phyloP scores from a whole-genome alignment of 2,329 filamentous ascomycete species.

The Alternaria panax region DNA sequence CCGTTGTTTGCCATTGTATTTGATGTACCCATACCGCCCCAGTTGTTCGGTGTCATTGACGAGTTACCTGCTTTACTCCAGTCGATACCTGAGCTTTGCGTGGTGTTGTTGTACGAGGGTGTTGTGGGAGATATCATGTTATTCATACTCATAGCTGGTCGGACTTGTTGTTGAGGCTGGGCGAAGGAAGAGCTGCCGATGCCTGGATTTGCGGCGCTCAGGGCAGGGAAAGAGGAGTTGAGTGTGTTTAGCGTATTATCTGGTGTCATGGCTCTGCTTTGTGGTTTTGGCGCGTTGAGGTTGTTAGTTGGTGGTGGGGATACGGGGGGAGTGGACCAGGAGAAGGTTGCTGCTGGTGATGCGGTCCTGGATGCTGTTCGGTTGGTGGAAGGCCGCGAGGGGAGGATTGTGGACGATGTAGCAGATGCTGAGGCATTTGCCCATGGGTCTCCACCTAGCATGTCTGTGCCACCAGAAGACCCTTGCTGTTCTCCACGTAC shows the following conservation, averaged over 20 bases:
- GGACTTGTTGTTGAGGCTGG: constrained; percentile 49
- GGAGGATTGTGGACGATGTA: constrained; percentile 39
- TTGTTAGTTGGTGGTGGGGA: constrained; percentile 44
- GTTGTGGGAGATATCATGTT: constrained; percentile 38
- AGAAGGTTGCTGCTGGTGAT: constrained; percentile 52
- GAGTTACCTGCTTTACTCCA: constrained; percentile 40
- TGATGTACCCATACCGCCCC: constrained; percentile 26
- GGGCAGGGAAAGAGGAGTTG: constrained; percentile 47
- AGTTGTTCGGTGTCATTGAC: constrained; percentile 30
- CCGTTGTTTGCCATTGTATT: constrained; percentile 23
- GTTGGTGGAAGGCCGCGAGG: constrained; percentile 40
- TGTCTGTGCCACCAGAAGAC: constrained; percentile 47
- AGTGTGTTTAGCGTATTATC: constrained; percentile 57
- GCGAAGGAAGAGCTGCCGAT: constrained; percentile 46
- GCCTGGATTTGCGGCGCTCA: constrained; percentile 45
- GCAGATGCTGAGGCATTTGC: constrained; percentile 45
- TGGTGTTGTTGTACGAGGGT: constrained; percentile 31
- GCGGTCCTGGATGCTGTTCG: constrained; percentile 36
- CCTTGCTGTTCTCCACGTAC: constrained; percentile 75
- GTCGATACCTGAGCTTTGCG: constrained; percentile 34
- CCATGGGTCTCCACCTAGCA: constrained; percentile 55
- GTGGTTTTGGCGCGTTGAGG: constrained; percentile 32
- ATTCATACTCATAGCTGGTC: constrained; percentile 45
- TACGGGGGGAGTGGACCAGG: constrained; percentile 54
- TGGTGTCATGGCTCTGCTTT: constrained; percentile 60